Base-by-base conservation (phyloP, 176 grass and related monocot genomes). In the Triticum dicoccoides region DNA sequence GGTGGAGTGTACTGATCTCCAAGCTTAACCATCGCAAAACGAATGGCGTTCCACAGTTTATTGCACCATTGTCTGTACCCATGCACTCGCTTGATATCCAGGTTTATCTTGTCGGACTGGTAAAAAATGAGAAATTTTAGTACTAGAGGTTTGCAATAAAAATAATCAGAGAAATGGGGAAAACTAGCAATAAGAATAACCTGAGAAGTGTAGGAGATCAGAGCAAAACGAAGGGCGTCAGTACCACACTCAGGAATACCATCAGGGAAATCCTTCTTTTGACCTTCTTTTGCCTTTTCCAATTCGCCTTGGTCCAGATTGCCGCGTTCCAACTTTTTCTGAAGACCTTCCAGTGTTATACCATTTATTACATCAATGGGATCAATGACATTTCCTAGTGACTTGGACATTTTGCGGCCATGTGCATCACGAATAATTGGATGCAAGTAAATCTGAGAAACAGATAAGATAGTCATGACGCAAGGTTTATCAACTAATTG, bases 311-410 rank as follows among this genome's bases (percentile, higher is more conserved):
- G 86, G 77, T 98, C 95, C 52, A 98, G 81, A 89, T 98, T 98
- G 65, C 95, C 91, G 66, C 88, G 81, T 88, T 95, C 95, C 59
- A 98, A 83, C 32, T 86, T 83, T 93, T 93, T 95, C 32, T 93
- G 87, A 38, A 98, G 91, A 61, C 88, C 89, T 74, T 93, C 91
- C 33, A 98, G 83, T 78, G 91, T 67, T 41, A 98, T 89, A 21
- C 95, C 95, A 90, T 95, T 92, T 89, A 98, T 98, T 52, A 98
- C 93, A 59, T 98, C 95, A 81, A 98, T 89, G 65, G 95, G 95
- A 86, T 95, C 95, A 70, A 95, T 78, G 34, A 98, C 95, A 47
- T 98, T 95, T 24, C 96, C 96, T 51, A 95, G 86, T 32, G 96
- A 98, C 68, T 98, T 95, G 47, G 93, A 92, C 96, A 98, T 98